These are phyloP conservation scores for Malus asiatica DNA, from an alignment of 306 rosid genomes.

Conservation along the genomic window DNA sequence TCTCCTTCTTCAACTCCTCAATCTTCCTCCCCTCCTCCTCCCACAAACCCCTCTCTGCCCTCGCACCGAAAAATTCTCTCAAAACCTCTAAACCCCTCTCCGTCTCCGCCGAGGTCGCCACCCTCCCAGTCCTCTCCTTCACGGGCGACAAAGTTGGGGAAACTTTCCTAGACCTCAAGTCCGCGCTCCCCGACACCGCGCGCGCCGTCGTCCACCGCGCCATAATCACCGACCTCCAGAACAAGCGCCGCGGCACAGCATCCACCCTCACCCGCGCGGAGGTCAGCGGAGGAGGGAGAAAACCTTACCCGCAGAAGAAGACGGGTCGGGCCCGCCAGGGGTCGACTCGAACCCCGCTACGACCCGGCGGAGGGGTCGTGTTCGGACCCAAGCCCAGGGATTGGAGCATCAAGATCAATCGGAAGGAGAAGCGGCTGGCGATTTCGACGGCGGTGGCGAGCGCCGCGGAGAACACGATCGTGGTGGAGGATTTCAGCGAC, in stretches of 20 bases:
- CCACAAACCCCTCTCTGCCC: conserved; percentile 9
- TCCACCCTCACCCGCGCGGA: conserved; percentile 82
- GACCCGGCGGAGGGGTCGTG: conserved; percentile 84
- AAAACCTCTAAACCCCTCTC: conserved; percentile 10
- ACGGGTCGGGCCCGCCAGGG: conserved; percentile 85
- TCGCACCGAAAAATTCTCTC: conserved; percentile 7
- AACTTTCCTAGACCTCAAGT: conserved; percentile 54
- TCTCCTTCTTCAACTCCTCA: conserved; percentile 53
- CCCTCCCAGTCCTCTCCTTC: conserved; percentile 78
- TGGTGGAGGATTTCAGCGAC: conserved; percentile 70
- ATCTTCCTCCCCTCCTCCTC: conserved; percentile 36
- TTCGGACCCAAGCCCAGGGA: conserved; percentile 93
- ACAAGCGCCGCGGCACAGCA: conserved; percentile 96
- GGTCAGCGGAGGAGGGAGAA: conserved; percentile 79
- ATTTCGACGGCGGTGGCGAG: conserved; percentile 81
- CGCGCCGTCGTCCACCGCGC: conserved; percentile 95
- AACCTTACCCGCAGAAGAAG: conserved; percentile 81
- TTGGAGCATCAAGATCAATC: conserved; percentile 79
- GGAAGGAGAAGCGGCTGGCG: conserved; percentile 83
- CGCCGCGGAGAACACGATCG: conserved; percentile 62
- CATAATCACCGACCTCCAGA: conserved; percentile 73
- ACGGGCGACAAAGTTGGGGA: conserved; percentile 71
- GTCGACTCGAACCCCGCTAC: conserved; percentile 66
- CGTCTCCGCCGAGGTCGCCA: conserved; percentile 50
- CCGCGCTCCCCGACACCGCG: conserved; percentile 73